Percentiles rank a stretch among this genome's conserved stretches.
phyloP scores from a whole-genome alignment of 495 filamentous ascomycete species.

The Lasiosphaeria hispida region DNA sequence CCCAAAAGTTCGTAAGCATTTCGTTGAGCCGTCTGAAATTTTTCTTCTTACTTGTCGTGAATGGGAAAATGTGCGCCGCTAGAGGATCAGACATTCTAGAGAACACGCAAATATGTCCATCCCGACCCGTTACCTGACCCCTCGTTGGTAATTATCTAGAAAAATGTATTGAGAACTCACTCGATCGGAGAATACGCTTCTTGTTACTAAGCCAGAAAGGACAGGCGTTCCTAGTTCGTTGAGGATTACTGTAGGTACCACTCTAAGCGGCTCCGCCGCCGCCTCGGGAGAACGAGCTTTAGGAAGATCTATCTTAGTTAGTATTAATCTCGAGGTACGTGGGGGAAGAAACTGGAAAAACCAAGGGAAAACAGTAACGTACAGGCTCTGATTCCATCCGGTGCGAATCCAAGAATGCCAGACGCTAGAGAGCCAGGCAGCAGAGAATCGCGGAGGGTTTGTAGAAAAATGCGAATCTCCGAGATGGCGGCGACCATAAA shows the following conservation, averaged over 20 bases:
- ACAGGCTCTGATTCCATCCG: no score
- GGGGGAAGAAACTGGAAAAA: no score
- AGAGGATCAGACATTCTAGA: no score
- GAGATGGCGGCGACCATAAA: no score
- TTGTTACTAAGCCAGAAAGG: constrained; percentile 1
- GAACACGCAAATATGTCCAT: no score
- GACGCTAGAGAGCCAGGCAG: no score
- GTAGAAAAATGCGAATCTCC: no score
- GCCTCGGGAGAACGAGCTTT: not conserved
- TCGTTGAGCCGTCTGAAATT: constrained; percentile 2
- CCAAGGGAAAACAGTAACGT: no score
- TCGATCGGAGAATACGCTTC: not conserved
- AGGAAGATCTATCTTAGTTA: constrained; percentile 5
- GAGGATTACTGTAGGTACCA: constrained; percentile 1
- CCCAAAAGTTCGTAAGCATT: constrained; percentile 9
- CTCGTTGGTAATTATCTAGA: constrained; percentile 2
- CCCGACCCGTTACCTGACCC: constrained; percentile 7
- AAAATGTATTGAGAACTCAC: not conserved
- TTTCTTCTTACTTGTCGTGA: constrained; percentile 11
- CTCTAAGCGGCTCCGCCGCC: not conserved
- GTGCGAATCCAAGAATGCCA: no score
- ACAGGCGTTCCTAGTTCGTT: constrained; percentile 7
- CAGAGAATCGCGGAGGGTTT: no score
- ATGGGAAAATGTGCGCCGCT: no score
- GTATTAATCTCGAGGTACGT: no score